These are phyloP conservation scores for Salvia hispanica DNA, from an alignment of 257 asterid species.

Conservation along the genomic window DNA sequence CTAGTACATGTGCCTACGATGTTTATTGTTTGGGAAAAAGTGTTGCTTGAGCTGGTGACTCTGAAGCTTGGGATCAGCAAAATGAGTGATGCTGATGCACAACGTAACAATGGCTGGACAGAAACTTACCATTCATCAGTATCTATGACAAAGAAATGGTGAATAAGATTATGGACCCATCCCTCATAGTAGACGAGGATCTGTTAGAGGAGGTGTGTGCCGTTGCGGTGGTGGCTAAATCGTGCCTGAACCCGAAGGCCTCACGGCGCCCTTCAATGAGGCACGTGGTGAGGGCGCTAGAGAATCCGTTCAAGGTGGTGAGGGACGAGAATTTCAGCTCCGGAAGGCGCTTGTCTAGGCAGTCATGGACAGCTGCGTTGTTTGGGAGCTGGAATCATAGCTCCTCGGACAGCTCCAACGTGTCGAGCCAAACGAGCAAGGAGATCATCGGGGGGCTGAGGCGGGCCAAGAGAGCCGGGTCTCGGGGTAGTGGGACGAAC, in stretches of 20 bases:
- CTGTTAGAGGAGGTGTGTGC: constrained; percentile 77
- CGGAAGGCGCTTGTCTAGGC: constrained; percentile 45
- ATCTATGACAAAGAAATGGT: constrained; percentile 51
- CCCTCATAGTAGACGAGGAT: constrained; percentile 65
- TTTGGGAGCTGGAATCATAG: constrained; percentile 61
- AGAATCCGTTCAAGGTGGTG: constrained; percentile 72
- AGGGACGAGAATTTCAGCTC: constrained; percentile 60
- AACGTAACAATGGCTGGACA: constrained; percentile 59
- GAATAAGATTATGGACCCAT: constrained; percentile 51
- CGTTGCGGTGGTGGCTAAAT: constrained; percentile 64
- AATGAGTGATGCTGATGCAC: constrained; percentile 41
- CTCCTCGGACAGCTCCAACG: constrained; percentile 53
- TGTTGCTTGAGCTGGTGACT: constrained; percentile 68
- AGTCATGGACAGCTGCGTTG: constrained; percentile 56
- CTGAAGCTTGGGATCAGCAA: constrained; percentile 57
- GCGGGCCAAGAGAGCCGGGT: constrained; percentile 50
- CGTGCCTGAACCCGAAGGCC: constrained; percentile 66
- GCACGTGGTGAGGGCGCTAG: constrained; percentile 61
- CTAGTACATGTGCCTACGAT: constrained; percentile 53
- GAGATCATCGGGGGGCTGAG: constrained; percentile 47
- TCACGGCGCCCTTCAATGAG: constrained; percentile 65
- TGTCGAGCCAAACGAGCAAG: constrained; percentile 39
- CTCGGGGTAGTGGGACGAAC: constrained; percentile 58
- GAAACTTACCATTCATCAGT: constrained; percentile 44
- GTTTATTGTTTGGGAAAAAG: constrained; percentile 74